Conservation (phyloP, 805 yeast genomes). For the Helenozyma baotianmanensis region DNA sequence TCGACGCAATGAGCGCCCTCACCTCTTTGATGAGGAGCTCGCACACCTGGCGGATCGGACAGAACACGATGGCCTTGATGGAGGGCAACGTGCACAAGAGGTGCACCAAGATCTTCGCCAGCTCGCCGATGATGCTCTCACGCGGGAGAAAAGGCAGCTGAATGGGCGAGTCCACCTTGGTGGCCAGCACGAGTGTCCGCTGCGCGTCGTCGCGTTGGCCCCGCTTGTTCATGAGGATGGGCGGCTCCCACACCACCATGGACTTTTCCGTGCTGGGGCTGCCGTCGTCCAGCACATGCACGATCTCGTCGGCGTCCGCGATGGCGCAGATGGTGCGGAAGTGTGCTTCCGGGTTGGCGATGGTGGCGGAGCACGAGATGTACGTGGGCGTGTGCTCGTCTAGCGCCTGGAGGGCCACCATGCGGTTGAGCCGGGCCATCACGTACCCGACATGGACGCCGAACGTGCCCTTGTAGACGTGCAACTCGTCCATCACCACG, state of each 20-base stretch:
- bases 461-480: conserved; percentile 83
- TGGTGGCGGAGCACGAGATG: conserved; percentile 92
- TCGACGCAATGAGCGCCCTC: conserved; percentile 43
- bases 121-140: conserved; percentile 66
- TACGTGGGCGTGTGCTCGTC: conserved; percentile 41
- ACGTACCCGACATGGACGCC: conserved; percentile 90
- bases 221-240: conserved; percentile 50
- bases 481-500: conserved; percentile 82
- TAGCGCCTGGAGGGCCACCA: conserved; percentile 24
- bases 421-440: conserved; percentile 70
- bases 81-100: conserved; percentile 50
- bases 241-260: conserved; percentile 82
- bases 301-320: conserved; percentile 36
- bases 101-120: conserved; percentile 68
- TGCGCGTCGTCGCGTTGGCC: conserved; percentile 36
- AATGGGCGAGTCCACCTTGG: conserved; percentile 7
- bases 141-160: conserved; percentile 34
- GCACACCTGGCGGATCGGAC: conserved; percentile 80
- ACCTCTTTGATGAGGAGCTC: conserved; percentile 86
- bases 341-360: conserved; percentile 67
- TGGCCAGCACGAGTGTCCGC: conserved; percentile 5
- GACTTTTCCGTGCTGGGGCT: conserved; percentile 80
- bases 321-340: conserved; percentile 75
- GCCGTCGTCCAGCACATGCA: conserved; percentile 73
- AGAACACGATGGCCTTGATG: conserved; percentile 83